These are phyloP conservation scores for Albifimbria verrucaria DNA, from an alignment of 2,329 filamentous ascomycete genomes.

Conservation along the genomic window DNA sequence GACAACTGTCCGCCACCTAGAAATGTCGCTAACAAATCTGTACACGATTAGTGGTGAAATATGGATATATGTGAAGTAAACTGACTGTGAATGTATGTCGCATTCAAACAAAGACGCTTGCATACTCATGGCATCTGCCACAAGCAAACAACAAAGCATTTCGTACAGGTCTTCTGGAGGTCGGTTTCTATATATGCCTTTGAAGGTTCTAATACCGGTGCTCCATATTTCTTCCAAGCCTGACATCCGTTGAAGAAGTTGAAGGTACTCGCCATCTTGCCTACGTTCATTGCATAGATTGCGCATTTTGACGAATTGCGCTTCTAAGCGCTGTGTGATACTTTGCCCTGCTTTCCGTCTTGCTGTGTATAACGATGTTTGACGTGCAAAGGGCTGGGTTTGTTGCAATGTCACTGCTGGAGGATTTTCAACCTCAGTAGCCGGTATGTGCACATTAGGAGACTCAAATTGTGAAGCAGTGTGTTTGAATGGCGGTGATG, in stretches of 20 bases:
- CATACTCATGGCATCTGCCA: slow-evolving; percentile 16
- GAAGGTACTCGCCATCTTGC: neutral
- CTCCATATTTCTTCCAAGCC: slow-evolving; percentile 6
- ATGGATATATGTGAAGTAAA: neutral
- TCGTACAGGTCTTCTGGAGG: slow-evolving; percentile 8
- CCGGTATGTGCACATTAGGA: neutral
- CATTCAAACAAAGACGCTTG: slow-evolving; percentile 1
- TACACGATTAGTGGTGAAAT: slow-evolving; percentile 2
- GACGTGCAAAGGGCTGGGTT: neutral
- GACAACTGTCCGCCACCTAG: slow-evolving; percentile 20
- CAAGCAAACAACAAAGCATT: slow-evolving; percentile 13
- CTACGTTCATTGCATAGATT: slow-evolving; percentile 4
- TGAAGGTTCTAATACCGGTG: slow-evolving; percentile 11
- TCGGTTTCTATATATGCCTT: slow-evolving; percentile 13
- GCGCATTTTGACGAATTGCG: neutral
- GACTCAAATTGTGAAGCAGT: no score
- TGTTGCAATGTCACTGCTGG: no score
- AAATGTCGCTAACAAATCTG: slow-evolving; percentile 22
- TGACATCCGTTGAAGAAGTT: slow-evolving; percentile 7
- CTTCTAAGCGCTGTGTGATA: neutral
- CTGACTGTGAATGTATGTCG: neutral
- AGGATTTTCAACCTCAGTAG: neutral
- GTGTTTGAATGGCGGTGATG: no score
- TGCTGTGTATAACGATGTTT: neutral
- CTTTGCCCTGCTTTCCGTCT: neutral